phyloP scores from a whole-genome alignment of 208 protist species.

The Trypanosoma boissoni region DNA sequence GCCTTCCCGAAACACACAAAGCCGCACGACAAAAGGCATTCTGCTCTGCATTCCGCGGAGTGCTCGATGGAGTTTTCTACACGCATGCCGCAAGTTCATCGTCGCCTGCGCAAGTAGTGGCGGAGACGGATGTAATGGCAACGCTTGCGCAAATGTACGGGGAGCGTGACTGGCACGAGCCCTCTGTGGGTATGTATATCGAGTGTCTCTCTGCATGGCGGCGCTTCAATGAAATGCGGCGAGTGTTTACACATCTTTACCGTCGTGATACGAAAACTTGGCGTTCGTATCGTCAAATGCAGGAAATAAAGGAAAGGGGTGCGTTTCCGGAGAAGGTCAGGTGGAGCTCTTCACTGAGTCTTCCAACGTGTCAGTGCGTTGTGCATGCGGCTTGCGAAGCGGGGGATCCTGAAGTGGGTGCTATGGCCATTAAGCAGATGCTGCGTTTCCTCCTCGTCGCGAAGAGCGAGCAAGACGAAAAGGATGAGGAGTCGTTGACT shows the following conservation, averaged over 20 bases:
- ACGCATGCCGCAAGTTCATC: not conserved
- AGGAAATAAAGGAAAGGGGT: not conserved
- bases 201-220: constrained; percentile 54
- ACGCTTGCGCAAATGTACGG: constrained; percentile 28
- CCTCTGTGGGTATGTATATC: constrained; percentile 50
- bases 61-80: constrained; percentile 18
- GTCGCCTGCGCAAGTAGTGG: no score
- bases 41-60: constrained; percentile 12
- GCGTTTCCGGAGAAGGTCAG: no score
- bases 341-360: constrained; percentile 5
- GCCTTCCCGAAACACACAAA: not conserved
- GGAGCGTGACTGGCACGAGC: constrained; percentile 29
- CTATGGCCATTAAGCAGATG: constrained; percentile 20
- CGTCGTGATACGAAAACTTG: constrained; percentile 21
- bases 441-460: constrained; percentile 14
- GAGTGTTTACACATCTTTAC: constrained; percentile 33
- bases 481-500: not conserved
- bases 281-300: constrained; percentile 3
- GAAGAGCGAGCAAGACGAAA: not conserved
- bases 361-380: constrained; percentile 16
- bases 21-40: constrained; percentile 21
- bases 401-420: constrained; percentile 18
- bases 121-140: constrained; percentile 2
- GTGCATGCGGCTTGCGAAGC: constrained; percentile 16
- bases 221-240: constrained; percentile 31